A percentile compares a stretch with the other conserved stretches of the same genome.
phyloP scores from a whole-genome alignment of 2,329 filamentous ascomycete genomes.

The Zymoseptoria passerinii region DNA sequence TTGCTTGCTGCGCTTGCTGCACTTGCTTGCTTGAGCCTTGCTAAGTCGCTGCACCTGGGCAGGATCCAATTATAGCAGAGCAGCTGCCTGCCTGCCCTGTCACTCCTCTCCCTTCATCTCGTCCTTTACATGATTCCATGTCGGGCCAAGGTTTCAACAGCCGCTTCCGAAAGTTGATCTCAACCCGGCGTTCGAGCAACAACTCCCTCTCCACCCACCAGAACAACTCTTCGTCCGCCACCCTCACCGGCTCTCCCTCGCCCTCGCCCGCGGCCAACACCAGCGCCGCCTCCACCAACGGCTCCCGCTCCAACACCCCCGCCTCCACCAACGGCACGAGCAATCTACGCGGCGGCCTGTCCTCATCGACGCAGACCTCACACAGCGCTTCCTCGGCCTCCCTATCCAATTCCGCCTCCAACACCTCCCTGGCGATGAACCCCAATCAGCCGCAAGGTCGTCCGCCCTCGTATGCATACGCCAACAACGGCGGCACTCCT shows the following conservation, averaged over 20 bases:
- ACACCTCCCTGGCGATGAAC: constrained; percentile 41
- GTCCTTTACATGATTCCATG: constrained; percentile 34
- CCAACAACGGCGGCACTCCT: constrained; percentile 30
- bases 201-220: constrained; percentile 56
- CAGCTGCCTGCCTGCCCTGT: not conserved
- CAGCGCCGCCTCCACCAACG: constrained; percentile 25
- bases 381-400: constrained; percentile 34
- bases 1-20: not conserved
- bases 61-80: not conserved
- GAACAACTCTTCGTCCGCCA: constrained; percentile 37
- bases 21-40: not conserved
- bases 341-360: constrained; percentile 31
- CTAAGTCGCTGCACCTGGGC: not conserved
- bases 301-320: constrained; percentile 29
- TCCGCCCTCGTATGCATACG: constrained; percentile 57
- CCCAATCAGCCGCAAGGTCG: constrained; percentile 45
- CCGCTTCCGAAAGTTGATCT: constrained; percentile 70
- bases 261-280: constrained; percentile 12
- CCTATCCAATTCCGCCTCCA: constrained; percentile 9
- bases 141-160: constrained; percentile 49
- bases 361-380: constrained; percentile 14
- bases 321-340: constrained; percentile 37
- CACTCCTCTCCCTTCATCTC: constrained; percentile 46
- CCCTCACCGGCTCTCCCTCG: constrained; percentile 30
- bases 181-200: constrained; percentile 62